Percentiles rank a stretch among this genome's conserved stretches.
phyloP scores from a whole-genome alignment of 345 rosid genomes.

The Rhizophora apiculata region DNA sequence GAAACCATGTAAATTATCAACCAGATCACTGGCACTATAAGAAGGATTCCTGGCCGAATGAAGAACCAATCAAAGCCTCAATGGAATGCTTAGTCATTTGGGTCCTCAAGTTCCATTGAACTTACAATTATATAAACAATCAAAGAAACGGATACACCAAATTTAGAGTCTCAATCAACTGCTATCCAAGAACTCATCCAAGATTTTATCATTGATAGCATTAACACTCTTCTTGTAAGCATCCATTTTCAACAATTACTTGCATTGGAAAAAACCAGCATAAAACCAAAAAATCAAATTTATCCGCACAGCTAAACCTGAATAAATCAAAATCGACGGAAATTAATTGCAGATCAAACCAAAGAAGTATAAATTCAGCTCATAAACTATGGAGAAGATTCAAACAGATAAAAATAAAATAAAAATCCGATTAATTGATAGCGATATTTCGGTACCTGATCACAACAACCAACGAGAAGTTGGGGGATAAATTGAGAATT shows the following conservation, averaged over 20 bases:
- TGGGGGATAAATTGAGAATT: background rate
- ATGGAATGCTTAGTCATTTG: too few species aligned
- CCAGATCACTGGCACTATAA: background rate
- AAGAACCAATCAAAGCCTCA: too few species aligned
- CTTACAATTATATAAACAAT: background rate
- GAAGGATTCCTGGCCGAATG: too few species aligned
- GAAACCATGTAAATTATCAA: background rate
- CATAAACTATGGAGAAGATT: background rate
- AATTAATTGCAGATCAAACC: slow-evolving; percentile 6
- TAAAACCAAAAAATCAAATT: background rate
- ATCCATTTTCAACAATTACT: background rate
- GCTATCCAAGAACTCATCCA: background rate
- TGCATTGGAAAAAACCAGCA: background rate
- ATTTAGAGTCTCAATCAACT: background rate
- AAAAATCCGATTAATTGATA: background rate
- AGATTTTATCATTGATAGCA: too few species aligned
- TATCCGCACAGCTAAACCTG: background rate
- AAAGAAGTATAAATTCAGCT: slow-evolving; percentile 1
- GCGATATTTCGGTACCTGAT: slow-evolving; percentile 8
- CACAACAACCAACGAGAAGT: background rate
- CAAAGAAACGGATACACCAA: background rate
- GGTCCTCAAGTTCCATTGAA: background rate
- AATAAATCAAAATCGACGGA: slow-evolving; percentile 1
- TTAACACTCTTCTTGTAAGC: background rate
- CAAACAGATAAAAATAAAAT: background rate